phyloP scores from a whole-genome alignment of 1,284 basidiomycete genomes.

The Apiotrichum porosum region DNA sequence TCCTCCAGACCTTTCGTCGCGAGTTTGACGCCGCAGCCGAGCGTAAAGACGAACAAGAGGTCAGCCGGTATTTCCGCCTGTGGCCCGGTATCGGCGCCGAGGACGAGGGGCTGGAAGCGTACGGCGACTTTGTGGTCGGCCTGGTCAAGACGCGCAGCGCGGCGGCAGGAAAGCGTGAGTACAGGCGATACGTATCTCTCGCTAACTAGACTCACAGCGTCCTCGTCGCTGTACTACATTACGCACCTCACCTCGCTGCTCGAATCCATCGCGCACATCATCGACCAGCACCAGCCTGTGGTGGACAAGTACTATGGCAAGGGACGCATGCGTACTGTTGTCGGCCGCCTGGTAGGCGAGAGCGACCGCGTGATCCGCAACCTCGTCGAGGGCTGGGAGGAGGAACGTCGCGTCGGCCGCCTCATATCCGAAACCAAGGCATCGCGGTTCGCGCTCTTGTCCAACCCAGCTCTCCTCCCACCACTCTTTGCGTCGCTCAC shows the following conservation, averaged over 20 bases:
- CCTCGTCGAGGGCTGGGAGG: conserved; percentile 81
- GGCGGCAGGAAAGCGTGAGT: conserved; percentile 69
- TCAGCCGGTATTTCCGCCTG: conserved; percentile 91
- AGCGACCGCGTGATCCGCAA: conserved; percentile 76
- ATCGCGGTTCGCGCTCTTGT: conserved; percentile 40
- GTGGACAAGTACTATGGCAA: conserved; percentile 95
- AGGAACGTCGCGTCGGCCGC: conserved; percentile 60
- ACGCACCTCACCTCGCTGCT: conserved; percentile 82
- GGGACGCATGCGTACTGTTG: conserved; percentile 78
- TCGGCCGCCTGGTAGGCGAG: conserved; percentile 72
- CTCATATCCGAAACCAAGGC: conserved; percentile 47
- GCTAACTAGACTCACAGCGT: conserved; percentile 54
- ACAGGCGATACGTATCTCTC: conserved; percentile 16
- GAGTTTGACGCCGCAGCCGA: conserved; percentile 76
- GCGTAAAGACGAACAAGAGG: conserved; percentile 72
- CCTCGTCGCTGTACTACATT: conserved; percentile 83
- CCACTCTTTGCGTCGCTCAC: conserved; percentile 32
- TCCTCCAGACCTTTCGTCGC: conserved; percentile 71
- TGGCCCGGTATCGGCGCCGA: conserved; percentile 83
- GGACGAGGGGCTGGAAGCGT: conserved; percentile 86
- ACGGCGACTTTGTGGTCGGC: conserved; percentile 86
- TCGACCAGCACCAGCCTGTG: conserved; percentile 94
- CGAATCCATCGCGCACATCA: conserved; percentile 90
- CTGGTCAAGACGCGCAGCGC: conserved; percentile 75
- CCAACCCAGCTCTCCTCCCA: conserved; percentile 34